Percentiles rank a stretch among this genome's conserved stretches.
phyloP scores from a whole-genome alignment of 2,329 filamentous ascomycete genomes.

The Monilinia fructicola region DNA sequence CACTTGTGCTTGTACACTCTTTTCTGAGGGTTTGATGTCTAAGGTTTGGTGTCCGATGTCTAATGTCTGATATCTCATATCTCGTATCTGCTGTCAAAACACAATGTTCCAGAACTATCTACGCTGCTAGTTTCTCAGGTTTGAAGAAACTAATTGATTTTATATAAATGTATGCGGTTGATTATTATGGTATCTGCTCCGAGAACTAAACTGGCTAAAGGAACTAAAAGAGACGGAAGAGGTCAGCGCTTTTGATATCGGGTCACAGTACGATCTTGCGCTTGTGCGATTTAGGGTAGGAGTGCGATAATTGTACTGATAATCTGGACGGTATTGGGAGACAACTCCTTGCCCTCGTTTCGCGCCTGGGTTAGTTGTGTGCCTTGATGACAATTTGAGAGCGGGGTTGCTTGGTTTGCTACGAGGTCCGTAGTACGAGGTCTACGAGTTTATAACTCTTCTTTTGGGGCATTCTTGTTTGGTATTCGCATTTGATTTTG shows the following conservation, averaged over 20 bases:
- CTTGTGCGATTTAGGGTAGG: neutral
- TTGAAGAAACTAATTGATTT: too few relatives aligned
- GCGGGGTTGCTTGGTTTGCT: neutral
- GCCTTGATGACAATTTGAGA: too few relatives aligned
- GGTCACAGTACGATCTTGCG: slow-evolving; percentile 11
- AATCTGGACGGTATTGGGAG: neutral
- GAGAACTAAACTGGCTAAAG: neutral
- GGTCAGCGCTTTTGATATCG: slow-evolving; percentile 19
- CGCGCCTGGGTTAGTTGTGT: too few relatives aligned
- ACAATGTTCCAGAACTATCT: too few relatives aligned
- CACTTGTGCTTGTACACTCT: too few relatives aligned
- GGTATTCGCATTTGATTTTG: neutral
- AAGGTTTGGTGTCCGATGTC: too few relatives aligned
- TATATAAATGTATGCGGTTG: too few relatives aligned
- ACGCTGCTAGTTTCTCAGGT: too few relatives aligned
- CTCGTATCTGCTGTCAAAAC: too few relatives aligned
- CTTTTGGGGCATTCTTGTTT: neutral
- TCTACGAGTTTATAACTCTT: neutral
- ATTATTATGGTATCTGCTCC: too few relatives aligned
- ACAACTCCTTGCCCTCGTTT: neutral
- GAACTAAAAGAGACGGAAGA: neutral
- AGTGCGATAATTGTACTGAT: neutral
- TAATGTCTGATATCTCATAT: too few relatives aligned
- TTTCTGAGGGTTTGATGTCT: too few relatives aligned
- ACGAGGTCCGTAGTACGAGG: neutral